These are phyloP conservation scores for Acacia crassicarpa DNA, from an alignment of 306 rosid genomes.

Conservation along the genomic window DNA sequence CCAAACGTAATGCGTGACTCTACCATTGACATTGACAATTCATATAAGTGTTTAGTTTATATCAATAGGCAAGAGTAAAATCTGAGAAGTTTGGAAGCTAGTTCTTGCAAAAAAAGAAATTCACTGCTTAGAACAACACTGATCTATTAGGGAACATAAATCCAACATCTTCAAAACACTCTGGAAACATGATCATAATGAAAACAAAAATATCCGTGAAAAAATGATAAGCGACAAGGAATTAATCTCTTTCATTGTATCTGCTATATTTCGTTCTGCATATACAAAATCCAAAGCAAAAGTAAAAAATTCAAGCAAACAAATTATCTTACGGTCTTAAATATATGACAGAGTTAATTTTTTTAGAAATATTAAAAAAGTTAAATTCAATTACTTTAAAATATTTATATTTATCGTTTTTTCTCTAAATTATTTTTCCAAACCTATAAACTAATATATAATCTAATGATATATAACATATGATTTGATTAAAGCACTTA, in stretches of 20 bases:
- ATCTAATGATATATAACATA: too few relatives aligned
- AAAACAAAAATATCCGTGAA: not conserved
- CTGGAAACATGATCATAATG: not conserved
- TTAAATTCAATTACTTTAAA: too few relatives aligned
- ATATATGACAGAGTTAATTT: too few relatives aligned
- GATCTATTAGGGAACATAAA: slow-evolving; percentile 8
- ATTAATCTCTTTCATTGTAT: slow-evolving; percentile 55
- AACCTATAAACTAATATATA: too few relatives aligned
- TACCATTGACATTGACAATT: too few relatives aligned
- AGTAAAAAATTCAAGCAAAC: not conserved
- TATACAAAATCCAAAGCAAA: not conserved
- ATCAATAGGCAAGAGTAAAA: not conserved
- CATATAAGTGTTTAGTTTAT: not conserved
- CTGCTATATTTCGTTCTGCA: not conserved
- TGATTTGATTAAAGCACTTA: too few relatives aligned
- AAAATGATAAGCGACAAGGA: slow-evolving; percentile 26
- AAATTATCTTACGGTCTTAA: not conserved
- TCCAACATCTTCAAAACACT: slow-evolving; percentile 9
- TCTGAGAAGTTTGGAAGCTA: not conserved
- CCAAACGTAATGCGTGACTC: too few relatives aligned
- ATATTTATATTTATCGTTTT: too few relatives aligned
- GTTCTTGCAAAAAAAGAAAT: not conserved
- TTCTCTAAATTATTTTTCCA: too few relatives aligned
- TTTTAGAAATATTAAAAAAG: too few relatives aligned
- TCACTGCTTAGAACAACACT: slow-evolving; percentile 4